Percentiles rank a stretch among this genome's conserved stretches.
Evolutionary conservation across 2,329 filamentous ascomycete genomes (phyloP).

Genomic region (Monosporascus sp.): DNA sequence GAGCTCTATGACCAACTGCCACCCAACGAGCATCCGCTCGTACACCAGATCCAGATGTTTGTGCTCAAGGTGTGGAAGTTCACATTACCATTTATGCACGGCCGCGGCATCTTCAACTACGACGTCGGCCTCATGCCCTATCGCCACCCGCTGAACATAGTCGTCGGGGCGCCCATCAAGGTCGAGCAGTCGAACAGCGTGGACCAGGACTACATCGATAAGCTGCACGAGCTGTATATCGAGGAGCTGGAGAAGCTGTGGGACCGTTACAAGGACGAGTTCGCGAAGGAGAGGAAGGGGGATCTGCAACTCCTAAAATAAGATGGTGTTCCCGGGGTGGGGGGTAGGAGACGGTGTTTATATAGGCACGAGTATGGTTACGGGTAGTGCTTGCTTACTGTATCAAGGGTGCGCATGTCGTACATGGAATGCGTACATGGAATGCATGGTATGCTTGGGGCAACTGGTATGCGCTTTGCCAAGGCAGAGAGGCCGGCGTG

Average conservation of each 20-base stretch:
- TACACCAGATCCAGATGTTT: conserved; percentile 77
- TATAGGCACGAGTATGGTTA: too few relatives aligned
- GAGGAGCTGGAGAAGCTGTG: conserved; percentile 68
- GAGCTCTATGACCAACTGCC: conserved; percentile 90
- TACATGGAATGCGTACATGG: too few relatives aligned
- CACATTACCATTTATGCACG: conserved; percentile 85
- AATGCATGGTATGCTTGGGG: too few relatives aligned
- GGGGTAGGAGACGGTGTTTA: too few relatives aligned
- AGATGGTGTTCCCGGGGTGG: background rate
- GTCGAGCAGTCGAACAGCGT: conserved; percentile 61
- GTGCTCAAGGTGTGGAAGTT: conserved; percentile 86
- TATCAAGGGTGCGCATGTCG: too few relatives aligned
- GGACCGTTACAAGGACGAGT: conserved; percentile 73
- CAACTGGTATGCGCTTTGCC: too few relatives aligned
- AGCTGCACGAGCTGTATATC: conserved; percentile 75
- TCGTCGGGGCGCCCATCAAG: conserved; percentile 77
- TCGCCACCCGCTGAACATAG: conserved; percentile 78
- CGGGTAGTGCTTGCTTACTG: too few relatives aligned
- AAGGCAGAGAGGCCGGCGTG: too few relatives aligned
- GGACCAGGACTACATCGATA: conserved; percentile 69
- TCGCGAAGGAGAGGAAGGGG: conserved; percentile 55
- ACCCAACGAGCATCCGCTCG: conserved; percentile 67
- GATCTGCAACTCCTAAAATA: conserved; percentile 59
- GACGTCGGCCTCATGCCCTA: conserved; percentile 97
- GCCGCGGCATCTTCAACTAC: conserved; percentile 92